Evolutionary conservation across 495 filamentous ascomycete species (phyloP).

Genomic region (Eremomyces bilateralis): DNA sequence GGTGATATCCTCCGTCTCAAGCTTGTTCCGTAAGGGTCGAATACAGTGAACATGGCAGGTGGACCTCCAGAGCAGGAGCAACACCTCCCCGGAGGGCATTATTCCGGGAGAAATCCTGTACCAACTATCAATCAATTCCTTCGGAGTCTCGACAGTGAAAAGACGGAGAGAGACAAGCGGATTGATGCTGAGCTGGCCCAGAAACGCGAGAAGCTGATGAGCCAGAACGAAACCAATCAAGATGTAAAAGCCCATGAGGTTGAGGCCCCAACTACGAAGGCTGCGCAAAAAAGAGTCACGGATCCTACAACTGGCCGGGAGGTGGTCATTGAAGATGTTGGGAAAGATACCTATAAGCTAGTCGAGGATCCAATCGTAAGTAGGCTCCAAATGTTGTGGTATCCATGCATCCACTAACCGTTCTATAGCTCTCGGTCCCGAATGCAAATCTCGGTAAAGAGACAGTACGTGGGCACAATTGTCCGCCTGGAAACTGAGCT

Average conservation of each 20-base stretch:
- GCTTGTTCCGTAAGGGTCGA: conserved; percentile 1
- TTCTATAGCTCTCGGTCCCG: conserved; percentile 50
- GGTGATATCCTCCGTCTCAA: neutral
- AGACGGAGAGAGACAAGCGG: conserved; percentile 46
- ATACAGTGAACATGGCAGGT: conserved; percentile 14
- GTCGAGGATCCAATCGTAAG: conserved; percentile 46
- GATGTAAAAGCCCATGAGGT: conserved; percentile 21
- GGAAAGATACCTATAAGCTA: conserved; percentile 41
- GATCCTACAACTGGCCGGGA: conserved; percentile 74
- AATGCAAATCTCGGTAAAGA: conserved; percentile 70
- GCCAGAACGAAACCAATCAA: conserved; percentile 15
- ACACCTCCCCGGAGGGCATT: conserved; percentile 21
- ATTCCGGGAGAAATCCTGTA: conserved; percentile 51
- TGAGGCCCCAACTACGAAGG: conserved; percentile 24
- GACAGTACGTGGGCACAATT: conserved; percentile 25
- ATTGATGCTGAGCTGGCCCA: conserved; percentile 49
- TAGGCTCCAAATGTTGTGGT: neutral
- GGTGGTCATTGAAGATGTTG: conserved; percentile 72
- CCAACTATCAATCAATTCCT: conserved; percentile 77
- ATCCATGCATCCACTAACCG: conserved; percentile 1
- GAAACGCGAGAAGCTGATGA: conserved; percentile 32
- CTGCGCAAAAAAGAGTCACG: conserved; percentile 45
- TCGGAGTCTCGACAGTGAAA: conserved; percentile 52
- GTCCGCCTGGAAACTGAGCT: conserved; percentile 6
- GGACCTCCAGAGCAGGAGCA: conserved; percentile 13